Percentiles rank a stretch among this genome's conserved stretches.
These are phyloP conservation scores for Harringtonia aguacate DNA, from an alignment of 2,329 filamentous ascomycete genomes.

Conservation along the genomic window DNA sequence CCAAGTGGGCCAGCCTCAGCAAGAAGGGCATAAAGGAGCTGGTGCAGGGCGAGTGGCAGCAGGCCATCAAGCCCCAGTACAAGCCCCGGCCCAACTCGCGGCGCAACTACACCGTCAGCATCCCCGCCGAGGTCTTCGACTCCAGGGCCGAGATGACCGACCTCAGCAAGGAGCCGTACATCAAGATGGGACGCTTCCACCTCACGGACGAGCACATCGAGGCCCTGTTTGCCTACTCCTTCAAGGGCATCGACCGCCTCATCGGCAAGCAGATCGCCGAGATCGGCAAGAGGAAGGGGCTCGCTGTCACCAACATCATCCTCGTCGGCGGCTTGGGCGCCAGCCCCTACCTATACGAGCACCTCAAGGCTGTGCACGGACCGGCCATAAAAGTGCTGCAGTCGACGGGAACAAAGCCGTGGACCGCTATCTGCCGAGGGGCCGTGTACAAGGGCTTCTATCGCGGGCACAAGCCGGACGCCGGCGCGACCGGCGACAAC, in stretches of 20 bases:
- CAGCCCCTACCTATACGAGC: constrained; percentile 32
- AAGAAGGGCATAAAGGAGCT: constrained; percentile 31
- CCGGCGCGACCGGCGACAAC: background rate
- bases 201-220: constrained; percentile 22
- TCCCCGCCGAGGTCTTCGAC: constrained; percentile 8
- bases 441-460: constrained; percentile 31
- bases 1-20: constrained; percentile 31
- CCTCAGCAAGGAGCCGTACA: constrained; percentile 6
- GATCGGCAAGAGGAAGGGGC: constrained; percentile 1
- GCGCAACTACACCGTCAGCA: constrained; percentile 8
- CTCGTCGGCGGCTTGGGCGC: constrained; percentile 39
- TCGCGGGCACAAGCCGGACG: background rate
- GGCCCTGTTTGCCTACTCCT: constrained; percentile 20
- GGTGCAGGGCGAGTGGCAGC: constrained; percentile 29
- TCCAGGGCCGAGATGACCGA: constrained; percentile 7
- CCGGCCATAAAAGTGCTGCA: constrained; percentile 36
- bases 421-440: constrained; percentile 39
- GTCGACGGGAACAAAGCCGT: constrained; percentile 20
- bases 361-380: constrained; percentile 23
- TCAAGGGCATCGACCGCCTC: constrained; percentile 32
- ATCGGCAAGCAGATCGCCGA: constrained; percentile 15
- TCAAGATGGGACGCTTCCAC: constrained; percentile 7
- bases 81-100: constrained; percentile 20
- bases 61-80: constrained; percentile 20
- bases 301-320: constrained; percentile 23